Conservation (phyloP, 1,284 basidiomycete species). For the Rhodotorula sp. region DNA sequence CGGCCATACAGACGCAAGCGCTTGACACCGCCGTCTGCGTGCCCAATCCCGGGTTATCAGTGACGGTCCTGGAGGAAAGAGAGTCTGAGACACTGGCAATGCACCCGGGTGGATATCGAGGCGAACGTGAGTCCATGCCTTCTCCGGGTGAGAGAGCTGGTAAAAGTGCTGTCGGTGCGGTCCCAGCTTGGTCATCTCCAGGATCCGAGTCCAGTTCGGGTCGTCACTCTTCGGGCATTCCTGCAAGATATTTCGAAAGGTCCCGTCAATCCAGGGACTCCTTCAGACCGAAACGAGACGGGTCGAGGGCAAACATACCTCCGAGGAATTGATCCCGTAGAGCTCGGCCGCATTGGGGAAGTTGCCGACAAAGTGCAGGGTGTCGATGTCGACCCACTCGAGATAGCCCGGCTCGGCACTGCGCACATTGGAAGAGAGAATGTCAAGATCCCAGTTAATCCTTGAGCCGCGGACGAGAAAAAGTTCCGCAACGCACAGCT, state of each 20-base stretch:
- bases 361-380: constrained; percentile 93
- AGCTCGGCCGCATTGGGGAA: constrained; percentile 85
- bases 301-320: constrained; percentile 53
- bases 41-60: too few relatives aligned
- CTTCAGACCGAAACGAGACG: background rate
- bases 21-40: constrained; percentile 84
- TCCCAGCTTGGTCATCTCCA: constrained; percentile 75
- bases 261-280: too few relatives aligned
- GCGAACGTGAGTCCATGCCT: constrained; percentile 75
- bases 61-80: background rate
- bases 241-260: background rate
- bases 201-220: constrained; percentile 66
- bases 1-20: constrained; percentile 78
- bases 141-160: constrained; percentile 59
- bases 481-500: constrained; percentile 58
- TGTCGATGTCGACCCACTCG: constrained; percentile 82
- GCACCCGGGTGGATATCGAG: constrained; percentile 77
- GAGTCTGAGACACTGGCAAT: constrained; percentile 17
- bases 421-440: background rate
- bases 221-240: constrained; percentile 47
- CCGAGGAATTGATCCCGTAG: constrained; percentile 61
- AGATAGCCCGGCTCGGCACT: constrained; percentile 70
- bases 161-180: constrained; percentile 89
- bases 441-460: background rate
- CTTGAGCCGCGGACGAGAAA: background rate